Conservation (phyloP, 164 flowering plant species). For the Nymphaea colorata region DNA sequence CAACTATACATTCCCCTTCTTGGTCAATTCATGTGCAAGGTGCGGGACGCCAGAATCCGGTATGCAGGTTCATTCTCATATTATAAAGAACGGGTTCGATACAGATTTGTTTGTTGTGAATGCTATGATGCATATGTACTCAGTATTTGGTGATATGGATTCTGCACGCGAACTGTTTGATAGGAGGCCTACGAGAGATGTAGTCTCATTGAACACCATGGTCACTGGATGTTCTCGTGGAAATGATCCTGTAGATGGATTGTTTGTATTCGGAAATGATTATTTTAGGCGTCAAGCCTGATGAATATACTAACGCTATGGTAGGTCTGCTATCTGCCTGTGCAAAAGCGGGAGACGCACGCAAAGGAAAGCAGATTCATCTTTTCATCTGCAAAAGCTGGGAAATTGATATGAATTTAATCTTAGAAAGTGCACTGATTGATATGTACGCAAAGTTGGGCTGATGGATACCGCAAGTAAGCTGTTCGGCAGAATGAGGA, state of each 20-base stretch:
- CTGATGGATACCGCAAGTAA: slow-evolving; percentile 16
- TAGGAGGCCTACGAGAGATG: neutral
- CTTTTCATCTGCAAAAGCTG: slow-evolving; percentile 6
- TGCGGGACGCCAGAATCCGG: slow-evolving; percentile 7
- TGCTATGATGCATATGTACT: neutral
- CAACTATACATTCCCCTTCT: slow-evolving; percentile 11
- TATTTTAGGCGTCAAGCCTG: slow-evolving; percentile 11
- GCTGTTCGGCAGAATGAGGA: slow-evolving; percentile 14
- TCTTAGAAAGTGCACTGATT: slow-evolving; percentile 20
- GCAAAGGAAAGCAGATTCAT: slow-evolving; percentile 19
- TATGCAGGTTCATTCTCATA: slow-evolving; percentile 9
- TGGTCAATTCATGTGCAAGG: slow-evolving; percentile 12
- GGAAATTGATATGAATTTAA: slow-evolving; percentile 4
- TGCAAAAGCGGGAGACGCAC: slow-evolving; percentile 7
- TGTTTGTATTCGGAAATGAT: slow-evolving; percentile 18
- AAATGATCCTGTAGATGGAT: slow-evolving; percentile 10
- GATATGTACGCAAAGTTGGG: slow-evolving; percentile 34
- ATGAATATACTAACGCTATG: slow-evolving; percentile 14
- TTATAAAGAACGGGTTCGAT: slow-evolving; percentile 5
- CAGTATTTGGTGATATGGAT: neutral
- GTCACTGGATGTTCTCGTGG: slow-evolving; percentile 14
- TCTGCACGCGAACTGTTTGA: slow-evolving; percentile 4
- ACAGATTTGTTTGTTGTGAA: slow-evolving; percentile 6
- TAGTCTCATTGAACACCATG: slow-evolving; percentile 18
- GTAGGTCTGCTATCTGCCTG: slow-evolving; percentile 21